Base-by-base conservation (phyloP, 2,329 filamentous ascomycete species). In the Fusarium acutatum region DNA sequence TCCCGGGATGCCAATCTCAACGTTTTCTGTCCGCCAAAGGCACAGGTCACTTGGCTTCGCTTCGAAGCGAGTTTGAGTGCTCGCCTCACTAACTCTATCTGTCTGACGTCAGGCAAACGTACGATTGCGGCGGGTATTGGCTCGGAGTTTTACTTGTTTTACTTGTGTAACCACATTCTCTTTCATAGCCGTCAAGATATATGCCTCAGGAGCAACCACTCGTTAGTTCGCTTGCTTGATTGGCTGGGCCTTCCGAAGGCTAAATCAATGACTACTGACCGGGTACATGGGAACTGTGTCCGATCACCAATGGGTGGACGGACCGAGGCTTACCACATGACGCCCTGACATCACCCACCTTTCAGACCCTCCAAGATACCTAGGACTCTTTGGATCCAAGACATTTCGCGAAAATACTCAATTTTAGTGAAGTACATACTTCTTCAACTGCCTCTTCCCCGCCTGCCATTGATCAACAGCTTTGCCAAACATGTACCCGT, bases 401-500 rank as follows among this genome's bases (percentile, higher is more conserved):
- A 14, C 7, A 32, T 4, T 14, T 12, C 14, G 10, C 6, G 4
- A 17, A 22, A 4, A n/a, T 47, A 17, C 0, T n/a, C 10, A 30
- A 24, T 35, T 20, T 53, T 22, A 72, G 30, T 72, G 69, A 20
- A 72, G 49, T 24, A 65, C 22, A 28, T 60, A 72, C 38, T 64
- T 65, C 24, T 69, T 60, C 38, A 69, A n/a, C 34, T 38, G 37
- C 17, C 59, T 60, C 3, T 53, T 38, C 0, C 64, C 65, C 3
- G 34, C 28, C 12, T 59, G 28, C 69, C 69, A 72, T 20, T 73
- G 65, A 26, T 70, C 41, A 34, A 49, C 41, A 11, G 65, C 70
- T 12, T 59, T 70, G 1, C 69, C 70, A 47, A 38, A 37, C 69
- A 73, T 73, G 1, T 70, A 72, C 22, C 50, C 67, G 12, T 63